phyloP scores from a whole-genome alignment of 2,329 filamentous ascomycete genomes.

The Clarireedia monteithiana region DNA sequence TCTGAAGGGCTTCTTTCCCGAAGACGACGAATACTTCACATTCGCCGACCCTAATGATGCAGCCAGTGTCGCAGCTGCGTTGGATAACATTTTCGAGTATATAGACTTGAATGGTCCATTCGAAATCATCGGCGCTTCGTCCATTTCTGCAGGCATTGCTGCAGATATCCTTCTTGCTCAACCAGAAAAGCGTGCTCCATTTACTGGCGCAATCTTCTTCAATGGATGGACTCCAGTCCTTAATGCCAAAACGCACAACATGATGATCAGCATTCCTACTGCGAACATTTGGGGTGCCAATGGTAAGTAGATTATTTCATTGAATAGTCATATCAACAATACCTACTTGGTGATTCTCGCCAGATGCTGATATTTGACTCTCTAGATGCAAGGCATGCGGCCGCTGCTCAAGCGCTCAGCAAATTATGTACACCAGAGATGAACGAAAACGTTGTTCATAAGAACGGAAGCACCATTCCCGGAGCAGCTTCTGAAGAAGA shows the following conservation, averaged over 20 bases:
- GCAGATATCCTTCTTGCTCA: neutral
- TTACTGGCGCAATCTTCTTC: constrained; percentile 13
- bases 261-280: constrained; percentile 7
- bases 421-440: neutral
- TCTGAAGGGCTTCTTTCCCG: neutral
- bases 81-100: neutral
- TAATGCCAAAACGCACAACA: neutral
- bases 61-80: neutral
- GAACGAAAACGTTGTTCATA: neutral
- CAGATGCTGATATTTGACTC: neutral
- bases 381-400: neutral
- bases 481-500: neutral
- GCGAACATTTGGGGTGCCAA: constrained; percentile 5
- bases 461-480: constrained; percentile 2
- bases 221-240: neutral
- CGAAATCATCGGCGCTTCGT: neutral
- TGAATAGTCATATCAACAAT: no score
- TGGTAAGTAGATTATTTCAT: neutral
- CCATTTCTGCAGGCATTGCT: neutral
- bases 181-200: constrained; percentile 18
- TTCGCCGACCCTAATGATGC: constrained; percentile 3
- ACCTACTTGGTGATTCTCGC: neutral
- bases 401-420: neutral
- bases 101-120: neutral
- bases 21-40: constrained; percentile 1